phyloP scores from a whole-genome alignment of 352 stramenopile species.

The Albugo laibachii region DNA sequence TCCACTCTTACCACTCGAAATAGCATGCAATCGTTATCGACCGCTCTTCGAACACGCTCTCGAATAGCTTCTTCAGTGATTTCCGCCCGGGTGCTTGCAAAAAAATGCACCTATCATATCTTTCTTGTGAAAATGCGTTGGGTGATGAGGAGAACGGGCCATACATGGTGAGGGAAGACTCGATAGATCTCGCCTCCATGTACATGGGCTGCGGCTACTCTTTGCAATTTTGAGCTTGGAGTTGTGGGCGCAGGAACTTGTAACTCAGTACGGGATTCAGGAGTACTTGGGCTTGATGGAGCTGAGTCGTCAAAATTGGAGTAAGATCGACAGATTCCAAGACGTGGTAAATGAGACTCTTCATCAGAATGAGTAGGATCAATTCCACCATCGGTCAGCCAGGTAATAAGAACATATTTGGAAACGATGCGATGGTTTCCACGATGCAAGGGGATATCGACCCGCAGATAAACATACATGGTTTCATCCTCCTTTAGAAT shows the following conservation, averaged over 20 bases:
- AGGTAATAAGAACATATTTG: conserved; percentile 78
- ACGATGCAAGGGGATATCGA: conserved; percentile 66
- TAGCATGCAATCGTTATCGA: conserved; percentile 77
- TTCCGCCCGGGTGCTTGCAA: conserved; percentile 46
- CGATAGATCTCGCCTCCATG: conserved; percentile 69
- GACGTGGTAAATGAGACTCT: conserved; percentile 29
- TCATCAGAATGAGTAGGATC: conserved; percentile 25
- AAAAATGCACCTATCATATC: conserved; percentile 56
- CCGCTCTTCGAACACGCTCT: conserved; percentile 53
- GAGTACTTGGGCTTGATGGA: conserved; percentile 7
- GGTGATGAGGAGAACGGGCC: conserved; percentile 1
- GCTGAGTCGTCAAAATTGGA: conserved; percentile 7
- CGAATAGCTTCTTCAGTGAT: conserved; percentile 73
- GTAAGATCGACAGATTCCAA: conserved; percentile 13
- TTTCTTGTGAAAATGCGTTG: not conserved
- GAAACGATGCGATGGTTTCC: conserved; percentile 67
- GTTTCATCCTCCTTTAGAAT: conserved; percentile 50
- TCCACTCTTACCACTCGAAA: conserved; percentile 42
- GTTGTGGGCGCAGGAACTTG: conserved; percentile 5
- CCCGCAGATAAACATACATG: conserved; percentile 82
- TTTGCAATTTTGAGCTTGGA: conserved; percentile 58
- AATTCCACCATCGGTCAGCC: conserved; percentile 34
- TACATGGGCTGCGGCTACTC: conserved; percentile 55
- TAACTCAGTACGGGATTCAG: not conserved
- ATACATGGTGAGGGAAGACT: conserved; percentile 77